These are phyloP conservation scores for Colletotrichum sansevieriae DNA, from an alignment of 2,329 filamentous ascomycete genomes.

Conservation along the genomic window DNA sequence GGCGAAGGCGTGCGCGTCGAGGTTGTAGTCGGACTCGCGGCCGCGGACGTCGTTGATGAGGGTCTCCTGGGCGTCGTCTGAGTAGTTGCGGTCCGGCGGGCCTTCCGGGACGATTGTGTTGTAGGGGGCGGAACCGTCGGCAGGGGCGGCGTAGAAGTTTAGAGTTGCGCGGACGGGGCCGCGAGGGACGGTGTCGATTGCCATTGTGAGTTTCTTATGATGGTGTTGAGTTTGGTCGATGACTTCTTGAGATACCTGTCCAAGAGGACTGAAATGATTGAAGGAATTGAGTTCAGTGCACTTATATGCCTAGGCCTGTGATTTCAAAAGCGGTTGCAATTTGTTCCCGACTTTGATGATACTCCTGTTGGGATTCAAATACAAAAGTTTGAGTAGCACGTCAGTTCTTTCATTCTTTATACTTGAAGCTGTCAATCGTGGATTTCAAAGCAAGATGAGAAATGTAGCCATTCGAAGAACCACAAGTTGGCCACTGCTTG, in stretches of 20 bases:
- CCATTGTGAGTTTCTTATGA: conserved; percentile 49
- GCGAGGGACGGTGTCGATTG: conserved; percentile 60
- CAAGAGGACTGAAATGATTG: not conserved
- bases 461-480: conserved; percentile 31
- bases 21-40: conserved; percentile 72
- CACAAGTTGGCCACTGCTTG: conserved; percentile 14
- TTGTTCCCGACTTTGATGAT: conserved; percentile 4
- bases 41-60: conserved; percentile 80
- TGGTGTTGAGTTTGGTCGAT: not conserved
- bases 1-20: conserved; percentile 83
- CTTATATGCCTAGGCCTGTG: not conserved
- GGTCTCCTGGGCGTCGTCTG: conserved; percentile 62
- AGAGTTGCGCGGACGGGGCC: conserved; percentile 74
- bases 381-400: too few relatives aligned
- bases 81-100: conserved; percentile 75
- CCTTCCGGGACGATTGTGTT: conserved; percentile 77
- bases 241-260: too few relatives aligned
- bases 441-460: conserved; percentile 38
- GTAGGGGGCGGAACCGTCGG: conserved; percentile 71
- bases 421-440: not conserved
- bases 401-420: not conserved
- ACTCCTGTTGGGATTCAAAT: not conserved
- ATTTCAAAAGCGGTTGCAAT: not conserved
- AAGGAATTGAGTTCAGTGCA: too few relatives aligned
- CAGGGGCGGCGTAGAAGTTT: conserved; percentile 74